Percentiles rank a stretch among this genome's conserved stretches.
phyloP scores from a whole-genome alignment of 2,329 filamentous ascomycete species.

The Hymenoscyphus infarciens region DNA sequence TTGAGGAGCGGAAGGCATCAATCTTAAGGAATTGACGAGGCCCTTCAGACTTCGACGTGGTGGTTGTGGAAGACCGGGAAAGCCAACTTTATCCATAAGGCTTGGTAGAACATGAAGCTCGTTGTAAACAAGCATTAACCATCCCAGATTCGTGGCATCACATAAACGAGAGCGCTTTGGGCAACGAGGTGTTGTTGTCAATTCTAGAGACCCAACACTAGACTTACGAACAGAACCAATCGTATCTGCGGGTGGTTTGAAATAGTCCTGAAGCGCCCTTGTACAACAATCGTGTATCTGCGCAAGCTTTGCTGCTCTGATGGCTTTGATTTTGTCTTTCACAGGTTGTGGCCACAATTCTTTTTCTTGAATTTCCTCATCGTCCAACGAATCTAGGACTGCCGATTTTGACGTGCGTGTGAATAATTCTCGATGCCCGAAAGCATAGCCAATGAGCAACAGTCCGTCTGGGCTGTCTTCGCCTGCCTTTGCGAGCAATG shows the following conservation, averaged over 20 bases:
- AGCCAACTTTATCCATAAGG: conserved; percentile 35
- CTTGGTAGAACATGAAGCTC: conserved; percentile 45
- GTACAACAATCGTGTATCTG: conserved; percentile 48
- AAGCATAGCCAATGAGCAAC: conserved; percentile 51
- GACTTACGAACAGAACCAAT: conserved; percentile 17
- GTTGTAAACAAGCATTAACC: conserved; percentile 50
- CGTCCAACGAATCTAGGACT: conserved; percentile 45
- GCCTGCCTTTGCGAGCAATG: conserved; percentile 46
- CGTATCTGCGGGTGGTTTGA: conserved; percentile 31
- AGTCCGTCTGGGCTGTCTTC: conserved; percentile 49
- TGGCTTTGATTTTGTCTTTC: conserved; percentile 47
- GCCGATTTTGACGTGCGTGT: conserved; percentile 47
- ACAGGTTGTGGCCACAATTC: conserved; percentile 45
- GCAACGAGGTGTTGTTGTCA: conserved; percentile 45
- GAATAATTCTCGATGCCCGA: conserved; percentile 48
- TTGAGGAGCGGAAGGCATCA: conserved; percentile 45
- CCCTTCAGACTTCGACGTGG: conserved; percentile 43
- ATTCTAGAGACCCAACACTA: conserved; percentile 26
- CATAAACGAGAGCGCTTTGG: conserved; percentile 48
- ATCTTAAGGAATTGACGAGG: conserved; percentile 43
- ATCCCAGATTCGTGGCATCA: conserved; percentile 51
- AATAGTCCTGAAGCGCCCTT: conserved; percentile 44
- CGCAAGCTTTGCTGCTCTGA: conserved; percentile 47
- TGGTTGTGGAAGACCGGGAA: conserved; percentile 25
- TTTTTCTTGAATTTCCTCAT: conserved; percentile 42